phyloP scores from a whole-genome alignment of 2,329 filamentous ascomycete genomes.

The Ceratocystis albifundus region DNA sequence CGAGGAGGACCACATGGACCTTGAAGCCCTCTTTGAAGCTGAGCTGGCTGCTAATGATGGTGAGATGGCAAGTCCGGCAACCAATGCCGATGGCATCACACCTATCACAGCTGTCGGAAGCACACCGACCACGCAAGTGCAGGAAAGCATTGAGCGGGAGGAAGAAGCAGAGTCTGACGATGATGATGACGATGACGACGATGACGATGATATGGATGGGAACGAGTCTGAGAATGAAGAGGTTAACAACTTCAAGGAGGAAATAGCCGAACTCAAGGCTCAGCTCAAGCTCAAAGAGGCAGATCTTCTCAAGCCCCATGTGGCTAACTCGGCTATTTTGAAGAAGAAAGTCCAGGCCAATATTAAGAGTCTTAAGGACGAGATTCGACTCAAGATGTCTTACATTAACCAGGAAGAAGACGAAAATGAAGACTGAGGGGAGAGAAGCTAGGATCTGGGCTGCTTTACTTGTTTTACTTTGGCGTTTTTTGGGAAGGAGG shows the following conservation, averaged over 20 bases:
- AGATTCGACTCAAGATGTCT: conserved; percentile 37
- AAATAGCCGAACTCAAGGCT: conserved; percentile 43
- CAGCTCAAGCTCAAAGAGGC: conserved; percentile 37
- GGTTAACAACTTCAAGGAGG: conserved; percentile 44
- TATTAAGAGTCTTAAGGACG: conserved; percentile 38
- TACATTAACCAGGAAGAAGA: conserved; percentile 31
- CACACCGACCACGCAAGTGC: conserved; percentile 36
- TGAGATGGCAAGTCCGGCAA: conserved; percentile 34
- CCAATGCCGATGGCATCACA: conserved; percentile 36
- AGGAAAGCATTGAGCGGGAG: conserved; percentile 38
- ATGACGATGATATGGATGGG: conserved; percentile 43
- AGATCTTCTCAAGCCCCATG: conserved; percentile 32
- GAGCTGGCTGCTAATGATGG: conserved; percentile 36
- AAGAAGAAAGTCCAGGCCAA: conserved; percentile 39
- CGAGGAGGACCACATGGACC: conserved; percentile 42
- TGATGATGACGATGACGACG: conserved; percentile 39
- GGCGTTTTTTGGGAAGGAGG: not conserved
- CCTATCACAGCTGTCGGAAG: conserved; percentile 35
- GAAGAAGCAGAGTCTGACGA: conserved; percentile 37
- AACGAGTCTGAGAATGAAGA: conserved; percentile 40
- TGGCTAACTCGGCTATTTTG: conserved; percentile 38
- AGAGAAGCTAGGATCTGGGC: not conserved
- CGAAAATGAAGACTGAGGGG: conserved; percentile 17
- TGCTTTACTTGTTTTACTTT: conserved; percentile 12
- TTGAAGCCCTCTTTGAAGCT: conserved; percentile 46